phyloP scores from a whole-genome alignment of 805 yeast genomes.

The Phaffomyces opuntiae region DNA sequence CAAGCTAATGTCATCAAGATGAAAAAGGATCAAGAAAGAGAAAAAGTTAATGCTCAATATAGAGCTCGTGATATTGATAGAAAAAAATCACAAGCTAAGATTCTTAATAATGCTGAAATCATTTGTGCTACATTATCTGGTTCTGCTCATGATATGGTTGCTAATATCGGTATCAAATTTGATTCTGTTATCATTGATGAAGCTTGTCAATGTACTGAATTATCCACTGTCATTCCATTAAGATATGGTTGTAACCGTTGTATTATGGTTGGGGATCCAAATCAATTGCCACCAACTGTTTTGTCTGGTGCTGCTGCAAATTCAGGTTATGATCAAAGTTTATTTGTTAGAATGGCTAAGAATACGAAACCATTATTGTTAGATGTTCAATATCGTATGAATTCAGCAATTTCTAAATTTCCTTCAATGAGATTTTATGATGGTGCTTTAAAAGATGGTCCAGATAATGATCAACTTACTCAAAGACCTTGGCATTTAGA shows the following conservation, averaged over 20 bases:
- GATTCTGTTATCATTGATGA: constrained; percentile 93
- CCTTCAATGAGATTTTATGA: constrained; percentile 82
- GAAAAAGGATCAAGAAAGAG: constrained; percentile 73
- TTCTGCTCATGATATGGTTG: constrained; percentile 82
- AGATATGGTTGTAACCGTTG: constrained; percentile 86
- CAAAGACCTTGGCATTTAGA: constrained; percentile 68
- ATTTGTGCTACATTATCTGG: constrained; percentile 92
- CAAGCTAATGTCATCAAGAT: constrained; percentile 64
- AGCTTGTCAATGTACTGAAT: constrained; percentile 95
- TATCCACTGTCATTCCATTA: constrained; percentile 85
- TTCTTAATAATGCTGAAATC: constrained; percentile 69
- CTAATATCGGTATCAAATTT: constrained; percentile 67
- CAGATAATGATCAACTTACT: constrained; percentile 54
- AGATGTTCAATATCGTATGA: constrained; percentile 96
- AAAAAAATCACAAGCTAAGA: constrained; percentile 64
- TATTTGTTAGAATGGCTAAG: constrained; percentile 89
- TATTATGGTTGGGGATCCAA: constrained; percentile 98
- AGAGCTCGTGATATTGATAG: constrained; percentile 76
- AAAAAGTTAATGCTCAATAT: constrained; percentile 55
- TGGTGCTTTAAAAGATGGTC: constrained; percentile 71
- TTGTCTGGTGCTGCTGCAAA: constrained; percentile 81
- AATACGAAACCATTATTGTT: constrained; percentile 56
- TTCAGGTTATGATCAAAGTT: constrained; percentile 77
- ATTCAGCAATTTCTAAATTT: constrained; percentile 80
- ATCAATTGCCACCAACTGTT: constrained; percentile 96